Evolutionary conservation across 768 basidiomycete species (phyloP), one percentile per base, ranked within the genome.

Genomic region (Boletus pseudopeckii): DNA sequence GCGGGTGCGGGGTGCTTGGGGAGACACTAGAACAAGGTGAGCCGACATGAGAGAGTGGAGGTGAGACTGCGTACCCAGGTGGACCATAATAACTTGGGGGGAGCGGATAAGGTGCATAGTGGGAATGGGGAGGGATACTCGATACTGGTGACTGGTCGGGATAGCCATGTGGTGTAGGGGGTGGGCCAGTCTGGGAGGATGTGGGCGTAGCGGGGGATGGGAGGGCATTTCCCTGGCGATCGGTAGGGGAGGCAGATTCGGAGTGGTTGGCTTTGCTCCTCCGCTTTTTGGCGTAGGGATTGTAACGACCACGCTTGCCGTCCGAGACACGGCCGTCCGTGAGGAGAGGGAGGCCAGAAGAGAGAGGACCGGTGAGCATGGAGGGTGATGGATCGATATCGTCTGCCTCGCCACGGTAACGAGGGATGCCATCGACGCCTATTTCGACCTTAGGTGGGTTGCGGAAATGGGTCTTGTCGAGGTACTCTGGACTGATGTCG

Each of bases 401-500:
- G 67, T 91, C 89, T 24, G 88, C 86, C 64, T 91, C 90, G 42
- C 90, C 90, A 41, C 87, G 80, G 69, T 95, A 97, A 33, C 88
- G 79, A 28, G 85, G 84, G 15, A 88, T 64, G 46, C 94, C 94
- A 67, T 96, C 92, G 6, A 82, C 77, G 42, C 89, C 93, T 24
- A 90, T 75, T 62, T 95, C 92, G 45, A 94, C 87, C 70, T 90
- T 84, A 32, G 93, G 93, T 4, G 92, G 91, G 63, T 90, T 86
- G 34, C 95, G 83, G 60, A 98, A 98, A 64, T 94, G 90, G 0
- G 88, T 89, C 64, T 90, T 90, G 65, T 92, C 86, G 49, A 98
- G 81, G 61, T 94, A 94, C 60, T 90, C 86, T 6, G 88, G 84
- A 57, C 84, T 86, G 67, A 98, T 95, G 57, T 90, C 88, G 28